Percentiles rank a stretch among this genome's conserved stretches.
Evolutionary conservation across 371 early-diverging fungal species (phyloP).

Genomic region (Batkoa obscura): DNA sequence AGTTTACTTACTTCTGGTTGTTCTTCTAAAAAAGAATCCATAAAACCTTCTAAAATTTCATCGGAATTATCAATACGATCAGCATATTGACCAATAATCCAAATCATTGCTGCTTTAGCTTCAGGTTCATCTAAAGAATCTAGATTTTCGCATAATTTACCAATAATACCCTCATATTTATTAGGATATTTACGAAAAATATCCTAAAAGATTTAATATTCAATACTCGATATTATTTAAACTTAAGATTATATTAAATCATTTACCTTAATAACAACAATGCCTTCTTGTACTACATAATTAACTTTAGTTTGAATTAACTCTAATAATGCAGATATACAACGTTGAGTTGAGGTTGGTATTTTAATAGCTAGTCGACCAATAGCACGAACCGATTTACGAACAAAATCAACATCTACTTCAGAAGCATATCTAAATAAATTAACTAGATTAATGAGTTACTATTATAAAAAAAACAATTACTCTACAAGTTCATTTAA

Average conservation of each 20-base stretch:
- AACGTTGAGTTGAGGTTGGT: conserved; percentile 67
- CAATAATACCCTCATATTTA: conserved; percentile 70
- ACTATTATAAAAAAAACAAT: conserved; percentile 7
- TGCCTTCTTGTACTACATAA: conserved; percentile 81
- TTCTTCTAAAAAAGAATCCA: conserved; percentile 51
- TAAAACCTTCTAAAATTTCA: conserved; percentile 54
- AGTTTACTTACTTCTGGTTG: conserved; percentile 29
- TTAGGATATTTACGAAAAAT: conserved; percentile 87
- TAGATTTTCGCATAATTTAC: conserved; percentile 70
- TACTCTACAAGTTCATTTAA: conserved; percentile 83
- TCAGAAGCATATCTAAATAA: conserved; percentile 67
- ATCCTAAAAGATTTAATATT: conserved; percentile 26
- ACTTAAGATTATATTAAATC: too few species aligned
- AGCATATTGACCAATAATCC: conserved; percentile 94
- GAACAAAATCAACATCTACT: conserved; percentile 92
- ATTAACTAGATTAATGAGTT: not conserved
- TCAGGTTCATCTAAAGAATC: conserved; percentile 82
- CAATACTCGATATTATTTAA: not conserved
- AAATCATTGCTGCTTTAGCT: conserved; percentile 80
- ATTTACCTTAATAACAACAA: conserved; percentile 72
- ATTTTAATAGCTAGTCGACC: conserved; percentile 87
- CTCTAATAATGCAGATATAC: conserved; percentile 70
- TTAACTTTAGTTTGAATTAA: conserved; percentile 76
- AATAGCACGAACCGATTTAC: conserved; percentile 77
- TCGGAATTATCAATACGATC: conserved; percentile 74